Evolutionary conservation across 1,284 basidiomycete species (phyloP), one percentile per base, ranked within the genome.

Genomic region (Ustilago curta): DNA sequence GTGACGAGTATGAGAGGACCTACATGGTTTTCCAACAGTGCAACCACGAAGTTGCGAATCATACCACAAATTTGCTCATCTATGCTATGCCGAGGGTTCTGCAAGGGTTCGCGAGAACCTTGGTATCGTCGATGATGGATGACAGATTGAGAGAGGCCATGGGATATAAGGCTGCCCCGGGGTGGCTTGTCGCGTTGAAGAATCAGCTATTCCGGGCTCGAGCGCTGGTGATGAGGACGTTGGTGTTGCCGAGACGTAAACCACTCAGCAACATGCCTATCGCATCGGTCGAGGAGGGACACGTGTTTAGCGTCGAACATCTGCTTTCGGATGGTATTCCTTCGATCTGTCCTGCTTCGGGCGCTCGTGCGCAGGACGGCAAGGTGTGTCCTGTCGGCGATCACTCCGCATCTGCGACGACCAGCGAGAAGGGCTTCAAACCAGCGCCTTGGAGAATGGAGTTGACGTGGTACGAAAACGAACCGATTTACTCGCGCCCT

Each of bases 361-460:
- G 76, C 11, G 61, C 59, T 8, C 63, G 54, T 8, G 72, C 67
- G 2, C 32, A 31, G 14, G 52, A 68, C 6, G 76, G 76, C 37
- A 71, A 72, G 32, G 49, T 44, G 1, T 78, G 76, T 42, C 76
- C 76, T 12, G 76, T 78, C 3, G 76, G 76, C 21, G 59, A 53
- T 2, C 64, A 65, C 32, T n/a, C 48, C 16, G 42, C 51, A 12
- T 9, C 65, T 25, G 29, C 47, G 8, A 4, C 39, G 9, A 18
- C 37, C 3, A 35, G 23, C 12, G 31, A 39, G 12, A 43, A 57
- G 3, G 19, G 25, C 2, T 65, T 62, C 54, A 64, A 59, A 19
- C 59, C 63, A 4, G 59, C 64, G 8, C 19, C 66, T 2, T 74
- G 67, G 63, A 27, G 70, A 19, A 74, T 70, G 75, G 66, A 69